These are phyloP conservation scores for Paraurostyla sp. DNA, from an alignment of 73 alveolate genomes.

Conservation along the genomic window DNA sequence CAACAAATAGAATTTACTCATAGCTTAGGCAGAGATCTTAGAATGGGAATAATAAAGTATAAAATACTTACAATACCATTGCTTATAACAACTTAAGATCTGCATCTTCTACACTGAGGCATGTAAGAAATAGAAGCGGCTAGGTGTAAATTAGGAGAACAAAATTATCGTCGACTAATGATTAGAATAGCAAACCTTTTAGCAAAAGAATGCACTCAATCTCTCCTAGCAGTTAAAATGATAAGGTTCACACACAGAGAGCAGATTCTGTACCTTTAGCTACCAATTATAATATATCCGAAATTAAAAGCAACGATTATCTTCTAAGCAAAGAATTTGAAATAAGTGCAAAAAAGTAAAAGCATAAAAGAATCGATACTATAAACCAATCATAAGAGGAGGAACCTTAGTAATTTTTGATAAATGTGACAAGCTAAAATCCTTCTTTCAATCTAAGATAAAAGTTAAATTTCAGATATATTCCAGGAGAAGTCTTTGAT, in stretches of 20 bases:
- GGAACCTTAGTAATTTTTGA: too few species aligned
- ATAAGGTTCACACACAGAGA: background rate
- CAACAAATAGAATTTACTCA: background rate
- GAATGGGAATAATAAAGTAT: too few species aligned
- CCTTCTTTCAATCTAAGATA: background rate
- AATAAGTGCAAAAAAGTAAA: background rate
- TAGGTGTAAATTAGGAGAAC: background rate
- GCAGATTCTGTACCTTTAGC: constrained; percentile 38
- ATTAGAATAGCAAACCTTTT: background rate
- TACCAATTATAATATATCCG: too few species aligned
- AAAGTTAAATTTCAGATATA: constrained; percentile 3
- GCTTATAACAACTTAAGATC: constrained; percentile 15
- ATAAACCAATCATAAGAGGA: too few species aligned
- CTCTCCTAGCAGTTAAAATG: background rate
- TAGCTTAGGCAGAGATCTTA: constrained; percentile 20
- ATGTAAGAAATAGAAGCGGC: background rate
- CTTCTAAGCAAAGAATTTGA: constrained; percentile 13
- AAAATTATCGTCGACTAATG: background rate
- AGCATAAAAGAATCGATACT: background rate
- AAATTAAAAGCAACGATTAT: too few species aligned
- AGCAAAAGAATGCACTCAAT: background rate
- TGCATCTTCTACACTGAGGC: constrained; percentile 27
- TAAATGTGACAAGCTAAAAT: too few species aligned
- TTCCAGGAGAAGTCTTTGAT: constrained; percentile 50
- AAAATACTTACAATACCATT: too few species aligned